phyloP scores from a whole-genome alignment of 768 basidiomycete genomes.

The Mrakia frigida region DNA sequence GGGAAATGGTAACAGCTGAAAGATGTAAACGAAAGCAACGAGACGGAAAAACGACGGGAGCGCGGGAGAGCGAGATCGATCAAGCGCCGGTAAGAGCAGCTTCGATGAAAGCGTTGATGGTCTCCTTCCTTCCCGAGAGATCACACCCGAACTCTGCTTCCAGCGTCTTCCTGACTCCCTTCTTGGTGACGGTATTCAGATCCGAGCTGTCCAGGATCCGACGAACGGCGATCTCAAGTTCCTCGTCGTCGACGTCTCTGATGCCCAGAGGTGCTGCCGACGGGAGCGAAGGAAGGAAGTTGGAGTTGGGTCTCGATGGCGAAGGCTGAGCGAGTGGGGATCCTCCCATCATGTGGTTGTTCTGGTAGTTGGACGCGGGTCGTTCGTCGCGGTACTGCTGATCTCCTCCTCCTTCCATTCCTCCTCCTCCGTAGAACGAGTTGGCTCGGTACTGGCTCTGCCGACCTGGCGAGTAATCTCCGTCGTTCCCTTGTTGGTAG shows the following conservation, averaged over 20 bases:
- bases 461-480: background rate
- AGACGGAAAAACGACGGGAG: background rate
- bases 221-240: slow-evolving; percentile 56
- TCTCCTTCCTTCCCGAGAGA: slow-evolving; percentile 52
- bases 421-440: slow-evolving; percentile 26
- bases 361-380: slow-evolving; percentile 6
- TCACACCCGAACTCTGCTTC: slow-evolving; percentile 75
- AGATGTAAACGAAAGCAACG: background rate
- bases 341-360: background rate
- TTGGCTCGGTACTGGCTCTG: slow-evolving; percentile 16
- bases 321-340: background rate
- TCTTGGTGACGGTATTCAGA: slow-evolving; percentile 85
- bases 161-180: slow-evolving; percentile 74
- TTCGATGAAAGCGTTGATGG: slow-evolving; percentile 44
- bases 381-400: slow-evolving; percentile 25
- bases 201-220: slow-evolving; percentile 67
- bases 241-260: slow-evolving; percentile 52
- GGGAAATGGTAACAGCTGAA: background rate
- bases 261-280: slow-evolving; percentile 4
- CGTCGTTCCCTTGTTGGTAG: slow-evolving; percentile 7
- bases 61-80: background rate
- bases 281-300: slow-evolving; percentile 7
- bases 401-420: background rate
- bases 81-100: slow-evolving; percentile 3
- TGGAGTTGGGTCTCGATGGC: slow-evolving; percentile 13